Base-by-base conservation (phyloP, 352 stramenopile genomes). In the Phytophthora boehmeriae region DNA sequence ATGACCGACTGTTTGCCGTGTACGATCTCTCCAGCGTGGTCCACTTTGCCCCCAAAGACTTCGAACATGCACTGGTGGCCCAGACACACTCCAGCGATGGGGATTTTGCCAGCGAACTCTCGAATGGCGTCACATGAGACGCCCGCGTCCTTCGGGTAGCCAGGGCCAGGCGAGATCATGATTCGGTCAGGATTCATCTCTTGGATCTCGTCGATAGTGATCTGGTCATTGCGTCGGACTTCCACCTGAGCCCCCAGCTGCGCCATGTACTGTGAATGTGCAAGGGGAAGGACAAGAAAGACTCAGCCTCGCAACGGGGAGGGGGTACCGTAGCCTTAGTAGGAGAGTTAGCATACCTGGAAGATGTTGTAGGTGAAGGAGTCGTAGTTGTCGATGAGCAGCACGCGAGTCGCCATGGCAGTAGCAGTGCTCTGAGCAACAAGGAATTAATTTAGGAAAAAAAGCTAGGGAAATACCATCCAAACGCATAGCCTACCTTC, bases 321-420 rank as follows among this genome's bases (percentile, higher is more conserved):
- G 2, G 28, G 17, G 4, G 23, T 14, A n/a, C n/a, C n/a, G 11
- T 8, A 10, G 38, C 19, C 28, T 25, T 17, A n/a, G 3, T 14
- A 19, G 1, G 2, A 8, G 35, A 19, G 42, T n/a, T 20, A 4
- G n/a, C 61, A 22, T 41, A 89, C 83, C 78, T 95, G 86, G 70
- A 84, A 95, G 63, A 96, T 83, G 70, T 96, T 96, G 80, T 96
- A 96, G 68, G 86, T 94, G 78, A 96, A 96, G 59, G 88, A 96
- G 80, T 96, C 88, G 54, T 96, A 96, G 70, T 96, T 96, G 77
- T 96, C 88, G 73, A 96, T 91, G 51, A 96, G 74, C 47, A 96
- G 70, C 65, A 96, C 88, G 53, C 80, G 83, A 20, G 78, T 92
- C 43, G 73, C 66, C 64, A 80, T 79, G 52, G 63, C 68, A 38